These are phyloP conservation scores for Beta lomatogona DNA, from an alignment of 179 eudicot genomes.

Conservation along the genomic window DNA sequence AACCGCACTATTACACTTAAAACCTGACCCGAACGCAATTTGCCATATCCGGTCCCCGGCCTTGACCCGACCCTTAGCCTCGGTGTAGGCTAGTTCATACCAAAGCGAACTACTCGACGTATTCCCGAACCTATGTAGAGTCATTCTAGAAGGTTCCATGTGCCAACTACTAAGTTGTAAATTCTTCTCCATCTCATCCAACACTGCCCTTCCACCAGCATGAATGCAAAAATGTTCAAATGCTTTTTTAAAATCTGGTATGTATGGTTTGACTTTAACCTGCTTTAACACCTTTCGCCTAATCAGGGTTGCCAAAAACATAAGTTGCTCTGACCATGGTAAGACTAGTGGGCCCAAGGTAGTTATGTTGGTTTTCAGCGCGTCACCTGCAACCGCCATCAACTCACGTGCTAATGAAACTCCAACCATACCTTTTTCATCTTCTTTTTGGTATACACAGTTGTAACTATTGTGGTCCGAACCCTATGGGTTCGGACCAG, in stretches of 20 bases:
- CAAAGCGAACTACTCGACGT: slow-evolving; percentile 82
- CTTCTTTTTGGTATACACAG: slow-evolving; percentile 70
- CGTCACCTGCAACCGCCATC: slow-evolving; percentile 84
- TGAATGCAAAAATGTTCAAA: slow-evolving; percentile 85
- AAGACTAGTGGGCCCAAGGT: slow-evolving; percentile 74
- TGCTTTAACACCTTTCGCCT: slow-evolving; percentile 50
- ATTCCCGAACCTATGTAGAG: slow-evolving; percentile 74
- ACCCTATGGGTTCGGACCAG: slow-evolving; percentile 78
- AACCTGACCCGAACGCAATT: slow-evolving; percentile 84
- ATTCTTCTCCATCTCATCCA: slow-evolving; percentile 72
- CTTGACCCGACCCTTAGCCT: slow-evolving; percentile 65
- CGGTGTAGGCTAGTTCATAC: slow-evolving; percentile 73
- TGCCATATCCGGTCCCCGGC: slow-evolving; percentile 78
- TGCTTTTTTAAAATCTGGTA: slow-evolving; percentile 74
- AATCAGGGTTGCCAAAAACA: slow-evolving; percentile 57
- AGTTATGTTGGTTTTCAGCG: slow-evolving; percentile 78
- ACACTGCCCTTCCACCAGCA: slow-evolving; percentile 74
- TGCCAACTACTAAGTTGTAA: slow-evolving; percentile 59
- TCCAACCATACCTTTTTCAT: slow-evolving; percentile 54
- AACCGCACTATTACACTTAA: slow-evolving; percentile 89
- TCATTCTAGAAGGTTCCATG: slow-evolving; percentile 91
- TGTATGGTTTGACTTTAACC: slow-evolving; percentile 67
- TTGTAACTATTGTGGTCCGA: slow-evolving; percentile 62
- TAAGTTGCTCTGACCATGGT: slow-evolving; percentile 69
- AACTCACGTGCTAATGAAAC: slow-evolving; percentile 71